Evolutionary conservation across 352 stramenopile species (phyloP).

Genomic region (Phytophthora capsici): DNA sequence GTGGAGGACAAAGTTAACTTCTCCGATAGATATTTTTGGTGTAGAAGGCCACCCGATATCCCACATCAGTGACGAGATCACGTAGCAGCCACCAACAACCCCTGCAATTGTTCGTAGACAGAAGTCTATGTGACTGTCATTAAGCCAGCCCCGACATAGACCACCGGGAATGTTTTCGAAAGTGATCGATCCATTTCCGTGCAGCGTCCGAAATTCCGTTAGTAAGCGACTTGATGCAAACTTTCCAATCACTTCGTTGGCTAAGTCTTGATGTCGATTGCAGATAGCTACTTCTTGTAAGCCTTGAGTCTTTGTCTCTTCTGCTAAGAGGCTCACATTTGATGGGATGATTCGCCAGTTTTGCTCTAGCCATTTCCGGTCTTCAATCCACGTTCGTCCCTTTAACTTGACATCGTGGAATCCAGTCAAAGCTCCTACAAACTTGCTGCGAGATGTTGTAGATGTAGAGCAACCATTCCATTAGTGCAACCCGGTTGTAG

Average conservation of each 20-base stretch:
- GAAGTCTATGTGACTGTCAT: constrained; percentile 9
- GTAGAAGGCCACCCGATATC: too few species aligned
- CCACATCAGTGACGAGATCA: too few species aligned
- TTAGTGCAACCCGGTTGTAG: neutral
- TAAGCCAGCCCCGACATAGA: constrained; percentile 8
- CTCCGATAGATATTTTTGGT: too few species aligned
- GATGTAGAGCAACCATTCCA: constrained; percentile 8
- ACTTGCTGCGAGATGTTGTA: too few species aligned
- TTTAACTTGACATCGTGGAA: constrained; percentile 10
- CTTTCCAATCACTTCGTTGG: constrained; percentile 7
- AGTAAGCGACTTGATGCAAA: constrained; percentile 6
- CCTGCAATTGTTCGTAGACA: too few species aligned
- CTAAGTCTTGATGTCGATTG: neutral
- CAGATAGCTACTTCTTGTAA: neutral
- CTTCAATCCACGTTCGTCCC: constrained; percentile 2
- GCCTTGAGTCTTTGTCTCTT: neutral
- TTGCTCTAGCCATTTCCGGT: constrained; percentile 18
- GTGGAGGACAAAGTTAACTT: too few species aligned
- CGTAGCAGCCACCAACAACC: too few species aligned
- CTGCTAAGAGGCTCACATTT: constrained; percentile 3
- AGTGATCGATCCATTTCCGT: neutral
- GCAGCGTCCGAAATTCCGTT: neutral
- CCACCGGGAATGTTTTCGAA: constrained; percentile 13
- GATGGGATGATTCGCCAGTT: constrained; percentile 7
- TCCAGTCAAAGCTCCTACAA: neutral